Evolutionary conservation across 768 basidiomycete genomes (phyloP).

Genomic region (Lanmaoa pseudosensibilis): DNA sequence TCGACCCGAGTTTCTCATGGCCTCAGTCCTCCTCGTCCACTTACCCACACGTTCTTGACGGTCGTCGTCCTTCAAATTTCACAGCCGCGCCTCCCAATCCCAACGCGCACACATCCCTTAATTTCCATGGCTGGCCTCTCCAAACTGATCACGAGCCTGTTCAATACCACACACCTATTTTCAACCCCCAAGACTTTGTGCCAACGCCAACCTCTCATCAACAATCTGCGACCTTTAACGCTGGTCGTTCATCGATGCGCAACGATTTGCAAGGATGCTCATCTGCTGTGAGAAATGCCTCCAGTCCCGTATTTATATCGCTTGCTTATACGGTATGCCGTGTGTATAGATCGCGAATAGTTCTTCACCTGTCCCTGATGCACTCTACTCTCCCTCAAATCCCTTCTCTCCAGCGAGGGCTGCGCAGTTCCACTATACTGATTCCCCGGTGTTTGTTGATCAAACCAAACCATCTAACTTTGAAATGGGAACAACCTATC

Average conservation of each 20-base stretch:
- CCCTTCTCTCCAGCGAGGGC: not conserved
- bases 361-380: not conserved
- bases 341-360: not conserved
- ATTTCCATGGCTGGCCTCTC: not conserved
- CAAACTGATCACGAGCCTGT: not conserved
- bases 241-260: too few relatives aligned
- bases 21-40: not conserved
- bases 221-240: fast-evolving
- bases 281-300: not conserved
- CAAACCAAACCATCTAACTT: not conserved
- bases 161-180: not conserved
- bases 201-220: not conserved
- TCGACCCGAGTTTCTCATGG: too few relatives aligned
- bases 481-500: not conserved
- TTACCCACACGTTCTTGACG: not conserved
- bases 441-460: not conserved
- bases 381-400: too few relatives aligned
- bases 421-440: not conserved
- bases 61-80: too few relatives aligned
- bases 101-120: not conserved
- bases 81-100: not conserved
- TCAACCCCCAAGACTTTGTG: not conserved
- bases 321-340: not conserved
- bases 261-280: not conserved
- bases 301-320: too few relatives aligned